Percentiles rank a stretch among this genome's conserved stretches.
Evolutionary conservation across 1,284 basidiomycete species (phyloP).

Genomic region (Pterulicium gracile): DNA sequence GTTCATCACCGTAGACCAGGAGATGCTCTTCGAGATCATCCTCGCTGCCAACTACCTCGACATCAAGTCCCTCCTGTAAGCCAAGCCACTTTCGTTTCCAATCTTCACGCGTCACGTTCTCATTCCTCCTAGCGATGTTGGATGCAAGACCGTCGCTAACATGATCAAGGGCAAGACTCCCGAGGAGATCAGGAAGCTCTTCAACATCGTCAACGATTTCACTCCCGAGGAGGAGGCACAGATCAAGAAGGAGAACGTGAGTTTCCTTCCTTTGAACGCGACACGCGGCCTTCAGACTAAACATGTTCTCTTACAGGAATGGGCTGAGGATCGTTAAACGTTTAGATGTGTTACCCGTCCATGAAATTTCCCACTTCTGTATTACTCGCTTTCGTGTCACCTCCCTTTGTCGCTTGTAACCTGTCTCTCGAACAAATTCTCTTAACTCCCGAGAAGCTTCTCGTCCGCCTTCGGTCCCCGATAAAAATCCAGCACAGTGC

Average conservation of each 20-base stretch:
- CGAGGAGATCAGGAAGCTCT: slow-evolving; percentile 91
- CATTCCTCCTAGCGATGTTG: slow-evolving; percentile 70
- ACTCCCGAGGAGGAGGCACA: slow-evolving; percentile 99
- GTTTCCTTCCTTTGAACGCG: slow-evolving; percentile 17
- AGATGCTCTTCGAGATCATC: slow-evolving; percentile 99
- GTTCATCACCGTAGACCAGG: slow-evolving; percentile 94
- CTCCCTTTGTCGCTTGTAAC: slow-evolving; percentile 4
- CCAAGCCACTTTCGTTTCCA: slow-evolving; percentile 10
- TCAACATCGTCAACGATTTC: slow-evolving; percentile 98
- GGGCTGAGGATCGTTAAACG: slow-evolving; percentile 75
- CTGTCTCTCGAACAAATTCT: slow-evolving; percentile 2
- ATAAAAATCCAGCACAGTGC: no score
- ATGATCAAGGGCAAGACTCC: slow-evolving; percentile 99
- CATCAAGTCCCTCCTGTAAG: slow-evolving; percentile 95
- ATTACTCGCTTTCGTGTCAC: slow-evolving; percentile 10
- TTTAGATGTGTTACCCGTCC: background rate
- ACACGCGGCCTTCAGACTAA: slow-evolving; percentile 11
- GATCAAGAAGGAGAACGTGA: slow-evolving; percentile 98
- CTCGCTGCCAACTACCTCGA: slow-evolving; percentile 99
- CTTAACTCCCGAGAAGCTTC: no score
- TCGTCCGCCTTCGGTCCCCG: no score
- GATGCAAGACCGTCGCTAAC: slow-evolving; percentile 99
- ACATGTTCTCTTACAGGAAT: slow-evolving; percentile 46
- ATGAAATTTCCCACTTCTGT: slow-evolving; percentile 12
- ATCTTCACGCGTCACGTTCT: slow-evolving; percentile 4